These are phyloP conservation scores for Dictyostelium gargantuum DNA, from an alignment of 208 protist genomes.

Conservation along the genomic window DNA sequence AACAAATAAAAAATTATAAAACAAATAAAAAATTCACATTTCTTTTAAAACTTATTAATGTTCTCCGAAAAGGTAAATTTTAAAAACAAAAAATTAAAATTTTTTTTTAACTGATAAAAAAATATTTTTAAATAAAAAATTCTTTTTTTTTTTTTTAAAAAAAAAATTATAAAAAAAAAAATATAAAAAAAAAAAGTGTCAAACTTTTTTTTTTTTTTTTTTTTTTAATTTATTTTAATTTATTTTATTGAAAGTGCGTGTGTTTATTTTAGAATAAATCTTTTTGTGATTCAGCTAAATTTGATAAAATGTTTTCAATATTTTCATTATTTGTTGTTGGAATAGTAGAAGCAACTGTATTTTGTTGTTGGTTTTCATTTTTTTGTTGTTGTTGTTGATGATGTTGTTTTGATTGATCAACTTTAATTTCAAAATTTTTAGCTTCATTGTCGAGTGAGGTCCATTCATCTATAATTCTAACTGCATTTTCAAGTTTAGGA, in stretches of 20 bases:
- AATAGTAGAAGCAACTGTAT: background rate
- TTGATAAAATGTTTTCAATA: background rate
- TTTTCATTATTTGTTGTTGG: background rate
- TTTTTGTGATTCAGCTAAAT: constrained; percentile 3
- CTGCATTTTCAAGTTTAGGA: constrained; percentile 93
- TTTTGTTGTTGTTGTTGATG: background rate
- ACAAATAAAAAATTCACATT: no score
- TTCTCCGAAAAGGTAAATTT: no score
- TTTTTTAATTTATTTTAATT: background rate
- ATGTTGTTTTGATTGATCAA: background rate
- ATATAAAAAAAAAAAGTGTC: background rate
- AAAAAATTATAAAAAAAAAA: no score
- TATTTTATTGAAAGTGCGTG: background rate
- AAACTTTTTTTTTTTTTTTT: background rate
- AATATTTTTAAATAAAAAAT: no score
- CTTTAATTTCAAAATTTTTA: constrained; percentile 43
- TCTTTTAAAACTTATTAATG: no score
- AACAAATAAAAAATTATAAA: no score
- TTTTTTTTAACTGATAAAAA: no score
- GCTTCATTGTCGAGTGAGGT: constrained; percentile 88
- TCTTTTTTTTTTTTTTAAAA: no score
- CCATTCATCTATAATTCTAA: constrained; percentile 92
- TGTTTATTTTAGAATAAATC: background rate
- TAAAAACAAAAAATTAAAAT: no score
- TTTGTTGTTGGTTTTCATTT: background rate